A percentile compares a stretch with the other conserved stretches of the same genome.
phyloP scores from a whole-genome alignment of 2,329 filamentous ascomycete species.

The Fusarium proliferatum region DNA sequence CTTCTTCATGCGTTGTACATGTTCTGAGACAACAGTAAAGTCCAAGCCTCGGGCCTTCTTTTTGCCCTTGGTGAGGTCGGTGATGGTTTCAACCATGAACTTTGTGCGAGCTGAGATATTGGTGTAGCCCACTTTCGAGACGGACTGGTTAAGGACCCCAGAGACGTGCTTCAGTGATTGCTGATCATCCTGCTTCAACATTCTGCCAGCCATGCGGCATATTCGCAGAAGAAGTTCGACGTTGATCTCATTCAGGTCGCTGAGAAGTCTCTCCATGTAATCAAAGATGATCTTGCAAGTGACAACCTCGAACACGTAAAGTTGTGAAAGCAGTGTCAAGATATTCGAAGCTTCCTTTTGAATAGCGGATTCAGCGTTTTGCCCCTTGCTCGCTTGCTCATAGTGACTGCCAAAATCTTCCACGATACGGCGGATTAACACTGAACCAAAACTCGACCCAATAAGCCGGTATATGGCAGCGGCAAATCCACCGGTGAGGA shows the following conservation, averaged over 20 bases:
- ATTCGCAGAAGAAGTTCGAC: conserved; percentile 89
- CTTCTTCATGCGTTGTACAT: conserved; percentile 90
- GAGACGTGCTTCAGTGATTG: conserved; percentile 91
- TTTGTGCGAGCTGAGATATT: conserved; percentile 88
- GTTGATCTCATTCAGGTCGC: conserved; percentile 82
- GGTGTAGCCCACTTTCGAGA: conserved; percentile 73
- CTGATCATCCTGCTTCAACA: conserved; percentile 89
- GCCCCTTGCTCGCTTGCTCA: conserved; percentile 53
- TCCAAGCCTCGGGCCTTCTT: conserved; percentile 79
- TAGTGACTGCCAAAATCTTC: conserved; percentile 78
- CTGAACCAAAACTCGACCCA: conserved; percentile 89
- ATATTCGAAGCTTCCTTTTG: conserved; percentile 71
- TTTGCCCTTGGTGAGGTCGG: conserved; percentile 93
- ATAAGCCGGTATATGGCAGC: conserved; percentile 88
- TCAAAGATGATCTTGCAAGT: conserved; percentile 88
- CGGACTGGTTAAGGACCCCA: conserved; percentile 77
- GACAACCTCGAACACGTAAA: conserved; percentile 93
- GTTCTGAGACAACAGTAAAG: conserved; percentile 79
- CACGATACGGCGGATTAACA: conserved; percentile 82
- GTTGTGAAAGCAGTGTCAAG: conserved; percentile 82
- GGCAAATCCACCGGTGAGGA: conserved; percentile 89
- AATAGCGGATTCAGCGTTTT: conserved; percentile 53
- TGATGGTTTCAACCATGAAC: conserved; percentile 98
- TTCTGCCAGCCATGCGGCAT: conserved; percentile 82
- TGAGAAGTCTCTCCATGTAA: conserved; percentile 82